Base-by-base conservation (phyloP, 148 eudicot species). In the Arctostaphylos glauca region DNA sequence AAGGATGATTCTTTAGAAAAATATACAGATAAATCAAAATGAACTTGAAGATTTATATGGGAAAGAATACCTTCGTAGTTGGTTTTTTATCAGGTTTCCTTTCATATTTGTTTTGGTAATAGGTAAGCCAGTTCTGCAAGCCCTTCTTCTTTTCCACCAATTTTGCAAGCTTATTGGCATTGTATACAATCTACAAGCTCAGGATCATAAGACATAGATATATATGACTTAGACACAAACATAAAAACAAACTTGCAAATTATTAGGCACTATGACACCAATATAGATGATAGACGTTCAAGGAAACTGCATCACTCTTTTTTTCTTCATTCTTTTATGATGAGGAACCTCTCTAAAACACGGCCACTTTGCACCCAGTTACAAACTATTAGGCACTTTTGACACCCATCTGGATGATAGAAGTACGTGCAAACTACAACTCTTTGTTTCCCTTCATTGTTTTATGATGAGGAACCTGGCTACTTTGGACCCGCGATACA, bases 131-230 rank as follows among this genome's bases (percentile, higher is more conserved):
- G 83, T 96, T 96, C 73, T 86, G 83, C 86, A 85, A 64, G 85
- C 86, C 85, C 87, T 92, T 92, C 90, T 94, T 96, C 86, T 91
- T 86, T 18, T 88, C 94, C 84, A 96, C 98, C 89, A 96, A 83
- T 18, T 78, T 87, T 72, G 96, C 99, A 75, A 96, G 93, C 47
- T 90, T 88, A 80, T 96, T 96, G 64, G 99, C 97, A 85, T 96
- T 93, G 88, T 96, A 96, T 46, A 94, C 93, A 31, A 91, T 86
- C 99, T 96, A 81, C 81, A 82, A 84, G 44, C 80, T 74, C 60
- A 70, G 38, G 54, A 68, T 15, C 31, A 50, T 10, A 83, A 62
- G 72, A 76, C 6, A 14, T 25, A 77, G 70, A 19, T 48, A 78
- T 5, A 52, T 5, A 18, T 15, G n/a, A 77, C 60, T n/a, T 15